Evolutionary conservation across 2,329 filamentous ascomycete species (phyloP), one percentile per base, ranked within the genome.

Genomic region (Ophiognomonia clavigignenti-juglandacearum): DNA sequence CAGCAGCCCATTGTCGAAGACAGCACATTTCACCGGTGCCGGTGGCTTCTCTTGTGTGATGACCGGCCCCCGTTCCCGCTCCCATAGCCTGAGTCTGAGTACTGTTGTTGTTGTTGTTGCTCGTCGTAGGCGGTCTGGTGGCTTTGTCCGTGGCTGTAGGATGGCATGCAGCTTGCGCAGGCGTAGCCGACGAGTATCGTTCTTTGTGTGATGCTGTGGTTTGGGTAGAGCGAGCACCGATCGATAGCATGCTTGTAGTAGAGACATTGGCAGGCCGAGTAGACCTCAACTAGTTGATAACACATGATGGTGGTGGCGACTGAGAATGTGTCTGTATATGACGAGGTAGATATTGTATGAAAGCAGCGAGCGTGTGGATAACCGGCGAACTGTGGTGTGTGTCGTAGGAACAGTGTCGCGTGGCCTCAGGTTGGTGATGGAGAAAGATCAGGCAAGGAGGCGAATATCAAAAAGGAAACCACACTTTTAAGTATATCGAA

Each of bases 171-270:
- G 22, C 63, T 64, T 38, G 70, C 65, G 68, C 90, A 96, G 43
- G 85, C 78, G 61, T 93, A 93, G 43, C 90, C 91, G 20, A 96
- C 89, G 18, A 88, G 73, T 43, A 96, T 86, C 6, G 80, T 86
- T 62, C 85, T 84, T 60, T 87, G 83, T 56, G 88, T 80, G 48
- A 91, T 71, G 38, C 59, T 58, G 61, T 96, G 90, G 39, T 85
- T 85, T 41, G 80, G 78, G 62, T 89, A 88, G 29, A 80, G 74
- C 40, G 82, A 74, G 63, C 90, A 96, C 51, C 86, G 85, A 61
- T 96, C 90, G 58, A 96, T 77, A 39, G 87, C 83, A 64, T 96
- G 91, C 61, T 85, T 78, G 73, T 92, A 88, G 74, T 96, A 95
- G 57, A 92, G 76, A 69, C 90, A 96, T 54, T 83, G 80, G 75